These are phyloP conservation scores for Cyberlindnera bimundalis DNA, from an alignment of 805 yeast genomes.

Conservation along the genomic window DNA sequence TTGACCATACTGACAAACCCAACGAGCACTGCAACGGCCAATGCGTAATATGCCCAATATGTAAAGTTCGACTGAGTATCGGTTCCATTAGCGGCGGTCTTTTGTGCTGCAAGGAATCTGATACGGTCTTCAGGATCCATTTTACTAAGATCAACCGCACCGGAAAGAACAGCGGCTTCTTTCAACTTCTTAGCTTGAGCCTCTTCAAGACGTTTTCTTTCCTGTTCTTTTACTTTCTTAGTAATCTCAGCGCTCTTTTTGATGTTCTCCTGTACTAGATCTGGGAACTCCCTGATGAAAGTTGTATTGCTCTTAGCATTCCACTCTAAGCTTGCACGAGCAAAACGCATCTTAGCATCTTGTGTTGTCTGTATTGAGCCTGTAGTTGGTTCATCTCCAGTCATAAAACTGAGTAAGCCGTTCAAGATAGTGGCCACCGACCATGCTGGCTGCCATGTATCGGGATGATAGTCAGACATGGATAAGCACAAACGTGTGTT, in stretches of 20 bases:
- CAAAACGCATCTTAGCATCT: slow-evolving; percentile 50
- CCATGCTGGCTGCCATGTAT: slow-evolving; percentile 97
- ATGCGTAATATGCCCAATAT: slow-evolving; percentile 28
- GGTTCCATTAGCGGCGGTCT: slow-evolving; percentile 1
- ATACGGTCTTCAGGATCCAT: slow-evolving; percentile 64
- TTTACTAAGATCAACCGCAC: slow-evolving; percentile 33
- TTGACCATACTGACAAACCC: slow-evolving; percentile 23
- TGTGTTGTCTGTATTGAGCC: slow-evolving; percentile 74
- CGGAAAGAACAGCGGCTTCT: slow-evolving; percentile 24
- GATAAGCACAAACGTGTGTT: slow-evolving; percentile 81
- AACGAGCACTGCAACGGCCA: slow-evolving; percentile 32
- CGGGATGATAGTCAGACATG: slow-evolving; percentile 95
- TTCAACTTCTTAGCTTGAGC: slow-evolving; percentile 24
- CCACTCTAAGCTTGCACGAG: slow-evolving; percentile 58
- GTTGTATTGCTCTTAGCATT: slow-evolving; percentile 52
- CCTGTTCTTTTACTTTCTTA: slow-evolving; percentile 7
- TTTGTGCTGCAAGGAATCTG: slow-evolving; percentile 35
- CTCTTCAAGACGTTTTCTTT: slow-evolving; percentile 5
- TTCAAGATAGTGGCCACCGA: slow-evolving; percentile 83
- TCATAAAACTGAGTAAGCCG: slow-evolving; percentile 90
- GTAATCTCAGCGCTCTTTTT: slow-evolving; percentile 27
- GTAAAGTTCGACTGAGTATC: slow-evolving; percentile 6
- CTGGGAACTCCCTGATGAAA: slow-evolving; percentile 67
- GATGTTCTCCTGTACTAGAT: slow-evolving; percentile 41
- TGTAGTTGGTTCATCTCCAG: slow-evolving; percentile 78